A percentile compares a stretch with the other conserved stretches of the same genome.
phyloP scores from a whole-genome alignment of 2,329 filamentous ascomycete genomes.

The Penicillium fuscoglaucum region DNA sequence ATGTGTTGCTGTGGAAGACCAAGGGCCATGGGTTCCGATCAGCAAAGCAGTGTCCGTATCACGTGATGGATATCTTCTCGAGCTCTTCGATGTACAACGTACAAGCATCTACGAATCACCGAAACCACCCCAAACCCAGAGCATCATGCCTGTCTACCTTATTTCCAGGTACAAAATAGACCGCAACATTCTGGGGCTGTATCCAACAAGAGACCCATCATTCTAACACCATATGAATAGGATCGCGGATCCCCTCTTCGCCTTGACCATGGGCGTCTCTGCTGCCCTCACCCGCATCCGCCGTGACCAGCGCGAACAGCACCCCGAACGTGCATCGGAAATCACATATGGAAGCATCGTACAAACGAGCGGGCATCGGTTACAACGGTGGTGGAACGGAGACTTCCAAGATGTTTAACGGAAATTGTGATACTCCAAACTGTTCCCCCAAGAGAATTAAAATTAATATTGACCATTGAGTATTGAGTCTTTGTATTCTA shows the following conservation, averaged over 20 bases:
- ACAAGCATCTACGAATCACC: neutral
- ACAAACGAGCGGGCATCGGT: conserved; percentile 31
- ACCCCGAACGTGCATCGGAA: conserved; percentile 39
- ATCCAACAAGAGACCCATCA: neutral
- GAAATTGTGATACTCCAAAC: neutral
- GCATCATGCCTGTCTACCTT: conserved; percentile 36
- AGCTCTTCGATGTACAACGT: neutral
- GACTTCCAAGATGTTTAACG: conserved; percentile 36
- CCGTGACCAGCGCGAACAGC: conserved; percentile 54
- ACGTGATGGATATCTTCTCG: neutral
- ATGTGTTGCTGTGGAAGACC: neutral
- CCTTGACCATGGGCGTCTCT: conserved; percentile 51
- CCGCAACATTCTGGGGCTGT: neutral
- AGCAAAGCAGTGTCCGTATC: neutral
- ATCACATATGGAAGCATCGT: conserved; percentile 34
- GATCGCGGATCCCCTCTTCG: conserved; percentile 56
- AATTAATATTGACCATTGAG: neutral
- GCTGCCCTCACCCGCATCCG: conserved; percentile 56
- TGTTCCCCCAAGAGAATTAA: neutral
- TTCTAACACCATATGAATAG: conserved; percentile 31
- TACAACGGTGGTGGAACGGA: conserved; percentile 44
- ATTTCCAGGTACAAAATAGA: conserved; percentile 41
- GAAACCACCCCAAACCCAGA: neutral
- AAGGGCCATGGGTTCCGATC: neutral
- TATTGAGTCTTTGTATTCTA: neutral